Base-by-base conservation (phyloP, 2,329 filamentous ascomycete genomes). In the Cryphonectria radicalis region DNA sequence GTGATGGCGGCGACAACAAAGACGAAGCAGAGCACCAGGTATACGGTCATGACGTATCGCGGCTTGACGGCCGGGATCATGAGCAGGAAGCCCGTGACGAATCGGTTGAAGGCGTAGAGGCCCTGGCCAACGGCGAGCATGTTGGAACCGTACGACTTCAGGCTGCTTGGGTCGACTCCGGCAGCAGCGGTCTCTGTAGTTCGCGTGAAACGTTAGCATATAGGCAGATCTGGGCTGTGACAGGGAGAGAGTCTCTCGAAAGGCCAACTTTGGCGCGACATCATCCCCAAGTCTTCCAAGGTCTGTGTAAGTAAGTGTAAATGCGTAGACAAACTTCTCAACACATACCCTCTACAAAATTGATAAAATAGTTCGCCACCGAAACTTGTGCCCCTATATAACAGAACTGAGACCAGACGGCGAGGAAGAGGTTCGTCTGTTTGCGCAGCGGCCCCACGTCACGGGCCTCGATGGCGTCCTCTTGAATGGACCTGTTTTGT, bases 341-440 rank as follows among this genome's bases (percentile, higher is more conserved):
- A 10, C 77, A 78, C n/a, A 77, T 75, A 63, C 82, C 79, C 57
- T 77, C 74, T 63, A 77, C 78, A 62, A 81, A 88, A 71, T 86
- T 86, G 79, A 89, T 88, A 76, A 88, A 88, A 74, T 89, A 88
- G 72, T 80, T 75, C 81, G 85, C 84, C 40, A 87, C 83, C 1
- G 83, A 86, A 6, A 87, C 83, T 77, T 90, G 88, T 0, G 88
- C 85, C 8, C 89, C 89, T 0, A 88, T 87, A 75, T 91, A 91
- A 78, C 87, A 90, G 80, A 90, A 91, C 76, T 91, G 89, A 0
- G 88, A 84, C 74, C 84, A 86, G 0, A 89, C 85, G 40, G 87
- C 89, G 68, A 88, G 84, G 80, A 91, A 90, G 1, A 91, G 82
- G 62, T 86, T 87, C 77, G 87, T 87, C 78, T 91, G 88, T 74